Evolutionary conservation across 805 yeast species (phyloP).

Genomic region (Starmerella apis): DNA sequence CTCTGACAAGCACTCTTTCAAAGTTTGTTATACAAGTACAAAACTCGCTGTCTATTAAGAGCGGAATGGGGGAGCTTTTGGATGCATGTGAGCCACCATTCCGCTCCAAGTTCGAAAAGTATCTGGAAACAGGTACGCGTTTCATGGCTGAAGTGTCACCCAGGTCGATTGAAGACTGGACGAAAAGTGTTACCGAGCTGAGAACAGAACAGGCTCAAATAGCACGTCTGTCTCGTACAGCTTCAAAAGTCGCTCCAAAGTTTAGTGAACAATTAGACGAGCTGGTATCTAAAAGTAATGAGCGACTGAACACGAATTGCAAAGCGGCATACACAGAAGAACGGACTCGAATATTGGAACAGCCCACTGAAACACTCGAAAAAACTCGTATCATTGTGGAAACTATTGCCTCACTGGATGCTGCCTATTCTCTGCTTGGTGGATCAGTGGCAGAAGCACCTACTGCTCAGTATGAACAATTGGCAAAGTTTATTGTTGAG

Average conservation of each 20-base stretch:
- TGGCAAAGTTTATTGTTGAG: slow-evolving; percentile 5
- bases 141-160: neutral
- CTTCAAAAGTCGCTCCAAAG: neutral
- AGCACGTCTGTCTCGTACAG: neutral
- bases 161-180: neutral
- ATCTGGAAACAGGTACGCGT: neutral
- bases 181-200: neutral
- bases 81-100: slow-evolving; percentile 13
- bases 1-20: slow-evolving; percentile 5
- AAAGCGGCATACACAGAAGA: neutral
- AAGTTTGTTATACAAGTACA: slow-evolving; percentile 14
- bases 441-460: slow-evolving; percentile 6
- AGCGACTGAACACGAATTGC: neutral
- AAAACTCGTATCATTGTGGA: neutral
- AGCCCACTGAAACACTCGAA: neutral
- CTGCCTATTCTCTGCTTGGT: slow-evolving; percentile 3
- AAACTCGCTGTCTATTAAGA: slow-evolving; percentile 10
- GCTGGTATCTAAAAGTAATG: neutral
- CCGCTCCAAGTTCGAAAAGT: neutral
- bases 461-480: neutral
- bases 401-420: slow-evolving; percentile 1
- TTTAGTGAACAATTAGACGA: neutral
- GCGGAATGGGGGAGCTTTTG: slow-evolving; percentile 13
- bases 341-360: neutral
- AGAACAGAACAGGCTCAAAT: neutral